Base-by-base conservation (phyloP, 805 yeast species). In the Candida sphagnicola region DNA sequence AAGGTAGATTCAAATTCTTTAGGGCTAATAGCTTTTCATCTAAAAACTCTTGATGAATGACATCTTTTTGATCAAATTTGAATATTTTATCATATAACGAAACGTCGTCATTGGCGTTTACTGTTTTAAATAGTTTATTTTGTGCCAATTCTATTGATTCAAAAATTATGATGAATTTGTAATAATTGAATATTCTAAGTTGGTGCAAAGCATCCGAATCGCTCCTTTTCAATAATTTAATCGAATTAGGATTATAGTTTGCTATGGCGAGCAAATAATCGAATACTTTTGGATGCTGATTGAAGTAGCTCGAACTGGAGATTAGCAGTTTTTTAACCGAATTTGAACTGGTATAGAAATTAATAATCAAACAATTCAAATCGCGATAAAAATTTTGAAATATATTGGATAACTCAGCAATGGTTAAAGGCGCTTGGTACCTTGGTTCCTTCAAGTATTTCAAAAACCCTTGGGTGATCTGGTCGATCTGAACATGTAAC, bases 191-290 rank as follows among this genome's bases (percentile, higher is more conserved):
- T 3, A 68, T 57, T 11, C 73, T 49, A 31, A 67, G 53, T 44
- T 68, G 74, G 34, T 50, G 45, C n/a, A 58, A 39, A 8, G 74
- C 73, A 18, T 56, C 54, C 2, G 53, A 47, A 45, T 68, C 74
- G 10, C 61, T 42, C 28, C 74, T 50, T 40, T 59, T 62, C 18
- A 59, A 57, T 18, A 67, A 48, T 44, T 65, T 64, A 17, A 63
- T 57, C 3, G 69, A 58, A 5, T 63, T 54, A 5, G 64, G 40
- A 23, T 65, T 57, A 46, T 65, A 67, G 45, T 62, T 65, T 25
- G 72, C 62, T 13, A 68, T 67, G 23, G 73, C 72, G 28, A 65
- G 48, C 37, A 68, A 47, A 45, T 68, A 68, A 45, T 68, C 74
- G 44, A 58, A 68, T 2, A 49, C 39, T 29, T 50, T 44, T 3